Evolutionary conservation across 2,329 filamentous ascomycete genomes (phyloP).

Genomic region (Ophiobolus disseminans): DNA sequence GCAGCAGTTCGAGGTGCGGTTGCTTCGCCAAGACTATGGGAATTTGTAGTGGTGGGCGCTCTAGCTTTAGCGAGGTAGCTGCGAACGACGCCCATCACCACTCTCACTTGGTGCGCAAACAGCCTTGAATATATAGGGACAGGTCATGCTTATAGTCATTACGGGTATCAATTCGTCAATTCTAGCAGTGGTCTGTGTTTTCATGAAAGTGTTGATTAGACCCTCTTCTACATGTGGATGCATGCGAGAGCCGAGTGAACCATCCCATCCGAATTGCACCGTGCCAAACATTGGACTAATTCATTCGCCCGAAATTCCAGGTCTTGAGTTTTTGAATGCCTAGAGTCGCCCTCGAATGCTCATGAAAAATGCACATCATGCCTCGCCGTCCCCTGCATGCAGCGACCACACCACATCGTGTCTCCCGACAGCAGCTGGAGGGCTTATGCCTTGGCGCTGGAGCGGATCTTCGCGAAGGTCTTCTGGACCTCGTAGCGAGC

Average conservation of each 20-base stretch:
- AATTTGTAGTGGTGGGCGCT: conserved; percentile 33
- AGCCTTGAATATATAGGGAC: too few species aligned
- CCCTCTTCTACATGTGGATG: conserved; percentile 49
- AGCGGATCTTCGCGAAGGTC: conserved; percentile 83
- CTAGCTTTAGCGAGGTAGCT: conserved; percentile 34
- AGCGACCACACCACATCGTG: conserved; percentile 37
- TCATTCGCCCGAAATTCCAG: conserved; percentile 45
- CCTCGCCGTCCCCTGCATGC: conserved; percentile 42
- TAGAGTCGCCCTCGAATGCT: conserved; percentile 47
- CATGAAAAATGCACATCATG: conserved; percentile 49
- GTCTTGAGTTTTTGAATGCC: conserved; percentile 50
- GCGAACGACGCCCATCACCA: conserved; percentile 14
- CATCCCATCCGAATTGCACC: conserved; percentile 51
- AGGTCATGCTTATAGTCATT: conserved; percentile 15
- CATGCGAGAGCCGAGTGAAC: conserved; percentile 50
- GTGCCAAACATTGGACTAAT: conserved; percentile 48
- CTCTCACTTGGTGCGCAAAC: too few species aligned
- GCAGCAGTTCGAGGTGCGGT: conserved; percentile 22
- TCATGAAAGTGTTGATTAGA: conserved; percentile 50
- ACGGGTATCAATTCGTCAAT: conserved; percentile 45
- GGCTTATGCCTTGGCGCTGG: conserved; percentile 50
- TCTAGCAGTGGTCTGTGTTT: conserved; percentile 43
- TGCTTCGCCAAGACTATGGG: conserved; percentile 22
- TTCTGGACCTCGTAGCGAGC: conserved; percentile 96
- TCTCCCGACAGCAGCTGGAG: conserved; percentile 37